Conservation (phyloP, 495 filamentous ascomycete genomes). For the Trypethelium eluteriae region DNA sequence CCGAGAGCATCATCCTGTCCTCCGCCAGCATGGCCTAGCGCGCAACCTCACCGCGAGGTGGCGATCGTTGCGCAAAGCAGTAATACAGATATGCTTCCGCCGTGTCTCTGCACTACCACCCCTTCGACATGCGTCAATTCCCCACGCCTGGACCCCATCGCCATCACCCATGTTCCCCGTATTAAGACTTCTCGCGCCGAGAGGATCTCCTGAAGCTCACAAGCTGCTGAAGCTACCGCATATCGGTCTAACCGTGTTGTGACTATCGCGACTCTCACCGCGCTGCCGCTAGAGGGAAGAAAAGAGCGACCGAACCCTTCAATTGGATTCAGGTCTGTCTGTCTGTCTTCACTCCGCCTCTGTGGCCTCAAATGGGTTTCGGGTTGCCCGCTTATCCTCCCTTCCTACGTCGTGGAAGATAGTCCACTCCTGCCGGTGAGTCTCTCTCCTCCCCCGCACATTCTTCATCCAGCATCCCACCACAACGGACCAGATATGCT, state of each 20-base stretch:
- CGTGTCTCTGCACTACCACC: slow-evolving; percentile 7
- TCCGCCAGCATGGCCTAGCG: background rate
- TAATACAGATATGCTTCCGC: background rate
- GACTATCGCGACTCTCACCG: slow-evolving; percentile 4
- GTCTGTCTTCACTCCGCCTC: background rate
- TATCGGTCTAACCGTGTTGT: background rate
- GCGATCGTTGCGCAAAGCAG: slow-evolving; percentile 2
- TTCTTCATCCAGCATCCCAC: background rate
- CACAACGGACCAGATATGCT: background rate
- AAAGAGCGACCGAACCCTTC: background rate
- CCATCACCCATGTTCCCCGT: background rate
- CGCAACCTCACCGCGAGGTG: background rate
- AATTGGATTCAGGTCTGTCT: background rate
- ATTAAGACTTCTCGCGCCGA: background rate
- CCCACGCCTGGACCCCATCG: background rate
- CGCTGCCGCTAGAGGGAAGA: slow-evolving; percentile 3
- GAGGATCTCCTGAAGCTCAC: background rate
- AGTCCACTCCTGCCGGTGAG: background rate
- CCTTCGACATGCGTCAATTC: slow-evolving; percentile 9
- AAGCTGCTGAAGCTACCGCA: slow-evolving; percentile 1
- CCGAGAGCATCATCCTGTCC: slow-evolving; percentile 3
- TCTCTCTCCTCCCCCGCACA: background rate
- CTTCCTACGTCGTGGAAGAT: background rate
- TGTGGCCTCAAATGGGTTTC: background rate
- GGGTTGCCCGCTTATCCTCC: background rate